These are phyloP conservation scores for Hypoxylon sp. DNA, from an alignment of 2,329 filamentous ascomycete genomes.

Conservation along the genomic window DNA sequence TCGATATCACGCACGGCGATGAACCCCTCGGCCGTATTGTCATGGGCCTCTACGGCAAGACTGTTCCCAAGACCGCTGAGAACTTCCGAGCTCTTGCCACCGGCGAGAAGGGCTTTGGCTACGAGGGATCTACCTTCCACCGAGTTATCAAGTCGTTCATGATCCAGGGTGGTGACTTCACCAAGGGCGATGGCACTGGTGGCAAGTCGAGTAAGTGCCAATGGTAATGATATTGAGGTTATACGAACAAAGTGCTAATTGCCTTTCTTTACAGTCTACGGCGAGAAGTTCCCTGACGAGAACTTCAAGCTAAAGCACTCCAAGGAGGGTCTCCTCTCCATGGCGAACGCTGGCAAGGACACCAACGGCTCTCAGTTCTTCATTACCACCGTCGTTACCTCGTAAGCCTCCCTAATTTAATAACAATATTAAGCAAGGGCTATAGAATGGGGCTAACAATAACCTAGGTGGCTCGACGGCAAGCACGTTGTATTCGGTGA, in stretches of 20 bases:
- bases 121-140: slow-evolving; percentile 87
- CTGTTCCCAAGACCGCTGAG: slow-evolving; percentile 80
- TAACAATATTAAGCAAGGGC: not conserved
- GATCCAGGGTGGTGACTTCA: slow-evolving; percentile 94
- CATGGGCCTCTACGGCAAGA: slow-evolving; percentile 89
- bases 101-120: slow-evolving; percentile 89
- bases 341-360: slow-evolving; percentile 88
- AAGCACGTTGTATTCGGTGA: slow-evolving; percentile 91
- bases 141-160: slow-evolving; percentile 92
- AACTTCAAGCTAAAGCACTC: slow-evolving; percentile 96
- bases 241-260: slow-evolving; percentile 32
- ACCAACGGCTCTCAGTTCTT: slow-evolving; percentile 94
- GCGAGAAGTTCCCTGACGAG: slow-evolving; percentile 87
- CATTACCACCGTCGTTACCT: slow-evolving; percentile 86
- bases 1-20: slow-evolving; percentile 85
- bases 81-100: slow-evolving; percentile 87
- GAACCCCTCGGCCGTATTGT: slow-evolving; percentile 81
- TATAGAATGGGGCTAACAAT: slow-evolving; percentile 41
- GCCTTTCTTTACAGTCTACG: slow-evolving; percentile 75
- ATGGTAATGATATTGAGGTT: not conserved
- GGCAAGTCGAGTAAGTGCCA: slow-evolving; percentile 81
- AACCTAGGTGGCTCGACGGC: slow-evolving; percentile 81
- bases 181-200: slow-evolving; percentile 84
- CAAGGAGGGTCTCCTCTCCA: slow-evolving; percentile 86
- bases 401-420: slow-evolving; percentile 63